Percentiles rank a stretch among this genome's conserved stretches.
phyloP scores from a whole-genome alignment of 805 yeast species.

The Grigorovia jiainica region DNA sequence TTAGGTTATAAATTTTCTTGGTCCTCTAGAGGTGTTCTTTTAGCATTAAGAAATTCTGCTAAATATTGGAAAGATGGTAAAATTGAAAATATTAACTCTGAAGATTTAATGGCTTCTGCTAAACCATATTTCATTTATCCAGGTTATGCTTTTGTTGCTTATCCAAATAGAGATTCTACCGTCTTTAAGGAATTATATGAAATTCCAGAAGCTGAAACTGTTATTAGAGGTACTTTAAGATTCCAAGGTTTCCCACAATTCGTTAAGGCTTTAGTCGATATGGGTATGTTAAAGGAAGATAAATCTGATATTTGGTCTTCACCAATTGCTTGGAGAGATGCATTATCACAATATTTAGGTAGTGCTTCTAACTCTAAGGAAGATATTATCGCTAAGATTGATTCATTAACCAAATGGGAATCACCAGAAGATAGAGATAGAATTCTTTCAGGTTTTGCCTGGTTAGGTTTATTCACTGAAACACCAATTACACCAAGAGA shows the following conservation, averaged over 20 bases:
- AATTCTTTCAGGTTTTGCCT: slow-evolving; percentile 77
- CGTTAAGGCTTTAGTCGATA: slow-evolving; percentile 86
- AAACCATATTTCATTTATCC: slow-evolving; percentile 93
- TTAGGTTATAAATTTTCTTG: slow-evolving; percentile 98
- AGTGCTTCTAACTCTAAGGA: slow-evolving; percentile 59
- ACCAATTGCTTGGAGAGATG: slow-evolving; percentile 79
- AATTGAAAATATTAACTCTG: slow-evolving; percentile 68
- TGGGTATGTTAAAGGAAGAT: slow-evolving; percentile 83
- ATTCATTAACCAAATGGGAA: slow-evolving; percentile 70
- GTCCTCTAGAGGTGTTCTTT: slow-evolving; percentile 96
- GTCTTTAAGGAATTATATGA: slow-evolving; percentile 82
- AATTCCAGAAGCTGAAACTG: slow-evolving; percentile 96
- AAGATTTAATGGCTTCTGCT: slow-evolving; percentile 90
- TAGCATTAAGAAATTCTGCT: slow-evolving; percentile 92
- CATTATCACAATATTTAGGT: slow-evolving; percentile 65
- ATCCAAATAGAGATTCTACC: slow-evolving; percentile 98
- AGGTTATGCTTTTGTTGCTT: slow-evolving; percentile 87
- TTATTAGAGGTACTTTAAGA: slow-evolving; percentile 93
- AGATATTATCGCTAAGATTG: slow-evolving; percentile 70
- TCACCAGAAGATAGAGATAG: slow-evolving; percentile 74
- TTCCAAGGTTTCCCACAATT: slow-evolving; percentile 99
- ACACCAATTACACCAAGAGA: slow-evolving; percentile 75
- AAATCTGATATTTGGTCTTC: slow-evolving; percentile 48
- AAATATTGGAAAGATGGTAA: slow-evolving; percentile 81
- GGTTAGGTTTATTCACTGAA: slow-evolving; percentile 89